Evolutionary conservation across 2,329 filamentous ascomycete species (phyloP), one percentile per base, ranked within the genome.

Genomic region (Coleophoma eucalyptorum): DNA sequence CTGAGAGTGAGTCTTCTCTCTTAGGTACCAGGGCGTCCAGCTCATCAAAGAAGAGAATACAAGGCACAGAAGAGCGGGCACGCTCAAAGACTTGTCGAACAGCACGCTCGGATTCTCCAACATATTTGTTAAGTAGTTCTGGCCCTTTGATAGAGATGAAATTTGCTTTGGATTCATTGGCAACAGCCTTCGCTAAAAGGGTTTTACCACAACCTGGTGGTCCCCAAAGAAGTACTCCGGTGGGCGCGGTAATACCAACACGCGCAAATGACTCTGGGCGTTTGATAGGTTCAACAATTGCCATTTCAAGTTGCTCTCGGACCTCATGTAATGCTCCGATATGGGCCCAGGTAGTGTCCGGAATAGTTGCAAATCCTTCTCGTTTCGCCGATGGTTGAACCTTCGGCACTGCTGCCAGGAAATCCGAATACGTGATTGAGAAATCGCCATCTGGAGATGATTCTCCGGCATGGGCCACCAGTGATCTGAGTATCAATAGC

Each of bases 81-180:
- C 93, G 86, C 56, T 86, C 83, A 69, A 99, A 99, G 0, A 97
- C 87, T 66, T 96, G 90, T 19, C 94, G 85, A 1, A 99, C 88
- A 0, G 92, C 90, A 11, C 93, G 87, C 71, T 99, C 94, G 6
- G 90, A 95, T 70, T 99, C 94, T 58, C 94, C 94, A 10, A 99
- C 92, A 66, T 93, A 99, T 70, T 97, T 99, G 76, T 97, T 97
- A 43, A 99, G 80, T 10, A 99, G 77, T 67, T 99, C 94, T 0
- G 94, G 94, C 0, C 94, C 94, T 69, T 97, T 97, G 70, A 99
- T 90, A 48, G 90, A 91, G 69, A 99, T 99, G 74, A 99, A 99
- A 69, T 96, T 97, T 44, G 94, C 94, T 67, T 93, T 90, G 7
- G 89, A 92, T 67, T 96, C 91, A 67, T 96, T 96, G 50, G 94